phyloP scores from a whole-genome alignment of 1,284 basidiomycete genomes.

The Cryptococcus sp. region DNA sequence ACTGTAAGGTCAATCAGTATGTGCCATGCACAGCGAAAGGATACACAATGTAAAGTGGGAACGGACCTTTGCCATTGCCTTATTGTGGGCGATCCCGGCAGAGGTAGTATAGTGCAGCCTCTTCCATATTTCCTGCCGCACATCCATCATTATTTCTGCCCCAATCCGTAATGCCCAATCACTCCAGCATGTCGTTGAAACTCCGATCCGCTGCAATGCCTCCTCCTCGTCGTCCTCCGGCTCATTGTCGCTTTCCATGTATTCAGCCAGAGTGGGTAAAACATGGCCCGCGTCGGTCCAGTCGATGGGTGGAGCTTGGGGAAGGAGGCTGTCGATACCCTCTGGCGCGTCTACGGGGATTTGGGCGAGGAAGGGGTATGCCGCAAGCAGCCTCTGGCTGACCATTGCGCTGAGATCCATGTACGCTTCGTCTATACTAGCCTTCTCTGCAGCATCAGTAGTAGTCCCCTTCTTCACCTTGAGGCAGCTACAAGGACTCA shows the following conservation, averaged over 20 bases:
- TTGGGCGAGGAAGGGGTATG: conserved; percentile 69
- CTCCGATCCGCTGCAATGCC: conserved; percentile 6
- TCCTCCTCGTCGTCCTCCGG: conserved; percentile 2
- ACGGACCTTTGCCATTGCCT: conserved; percentile 78
- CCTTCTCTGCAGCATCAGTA: conserved; percentile 56
- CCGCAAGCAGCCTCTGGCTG: conserved; percentile 62
- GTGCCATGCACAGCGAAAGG: conserved; percentile 51
- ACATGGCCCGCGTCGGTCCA: conserved; percentile 69
- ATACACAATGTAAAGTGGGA: background rate
- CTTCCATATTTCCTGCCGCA: conserved; percentile 60
- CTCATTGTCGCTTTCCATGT: conserved; percentile 2
- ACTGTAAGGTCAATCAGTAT: conserved; percentile 55
- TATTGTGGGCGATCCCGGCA: conserved; percentile 81
- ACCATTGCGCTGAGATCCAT: conserved; percentile 77
- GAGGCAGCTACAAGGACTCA: conserved; percentile 32
- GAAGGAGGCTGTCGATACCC: conserved; percentile 75
- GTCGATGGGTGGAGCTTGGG: conserved; percentile 61
- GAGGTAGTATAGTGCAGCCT: conserved; percentile 84
- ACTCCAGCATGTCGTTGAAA: conserved; percentile 48
- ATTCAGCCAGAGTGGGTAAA: conserved; percentile 56
- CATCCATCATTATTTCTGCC: conserved; percentile 72
- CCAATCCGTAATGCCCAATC: conserved; percentile 83
- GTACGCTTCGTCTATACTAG: conserved; percentile 63
- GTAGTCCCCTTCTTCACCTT: background rate
- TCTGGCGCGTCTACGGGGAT: conserved; percentile 64